Evolutionary conservation across 495 filamentous ascomycete species (phyloP), one percentile per base, ranked within the genome.

Genomic region (Penicillium parvum): DNA sequence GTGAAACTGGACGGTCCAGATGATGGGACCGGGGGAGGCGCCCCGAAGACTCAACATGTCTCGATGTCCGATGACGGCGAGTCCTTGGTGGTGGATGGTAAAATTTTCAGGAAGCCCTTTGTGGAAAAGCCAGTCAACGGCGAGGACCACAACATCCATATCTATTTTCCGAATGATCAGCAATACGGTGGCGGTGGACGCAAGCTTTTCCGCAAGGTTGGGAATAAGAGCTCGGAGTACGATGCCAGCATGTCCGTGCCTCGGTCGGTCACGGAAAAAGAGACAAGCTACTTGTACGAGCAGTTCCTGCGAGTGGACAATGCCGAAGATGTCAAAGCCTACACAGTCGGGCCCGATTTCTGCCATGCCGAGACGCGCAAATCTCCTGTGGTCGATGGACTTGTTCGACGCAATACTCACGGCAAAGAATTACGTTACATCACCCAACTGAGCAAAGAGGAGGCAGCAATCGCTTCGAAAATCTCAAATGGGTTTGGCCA

Each of bases 61-160:
- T 81, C 88, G 47, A 68, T 97, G 43, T 74, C 88, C 15, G 91
- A 96, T 9, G 83, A 90, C 54, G 86, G 86, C 6, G 88, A 99
- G 49, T 83, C 85, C 8, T 71, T 99, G 39, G 77, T 83, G 15
- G 91, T 97, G 10, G 90, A 97, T 61, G 91, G 90, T 11, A 72
- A 76, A 19, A 55, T 81, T 7, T 75, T 99, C 29, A 83, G 73
- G 46, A 99, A 99, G 53, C 92, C 92, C 0, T 99, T 96, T 61
- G 92, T 99, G 32, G 92, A 99, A 63, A 99, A 99, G 61, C 92
- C 92, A 1, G 85, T 88, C n/a, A 96, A 86, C 61, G 92, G 94
- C 11, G 92, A 99, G 65, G 90, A 99, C 60, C 92, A 99, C 64
- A 99, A 97, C 55, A 96, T 99, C 52, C 84, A 90, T 58, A 95